Evolutionary conservation across 2,329 filamentous ascomycete genomes (phyloP).

Genomic region (Aureobasidium leucospermi): DNA sequence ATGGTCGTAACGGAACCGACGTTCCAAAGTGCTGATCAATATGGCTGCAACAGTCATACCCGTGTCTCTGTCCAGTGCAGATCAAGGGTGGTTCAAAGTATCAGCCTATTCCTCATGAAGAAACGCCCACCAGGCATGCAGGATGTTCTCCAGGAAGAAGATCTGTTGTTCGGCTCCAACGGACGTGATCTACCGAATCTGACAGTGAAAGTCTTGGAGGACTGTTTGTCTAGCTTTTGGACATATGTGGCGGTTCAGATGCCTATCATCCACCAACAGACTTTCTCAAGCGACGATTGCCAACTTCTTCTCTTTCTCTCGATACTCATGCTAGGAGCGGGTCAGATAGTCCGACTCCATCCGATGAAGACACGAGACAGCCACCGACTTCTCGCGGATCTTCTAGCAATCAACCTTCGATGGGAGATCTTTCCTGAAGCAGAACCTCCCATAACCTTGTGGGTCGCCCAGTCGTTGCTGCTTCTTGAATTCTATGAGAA

Average conservation of each 20-base stretch:
- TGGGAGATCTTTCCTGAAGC: conserved; percentile 95
- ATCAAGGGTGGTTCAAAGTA: not conserved
- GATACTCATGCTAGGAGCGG: conserved; percentile 84
- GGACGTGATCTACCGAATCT: conserved; percentile 40
- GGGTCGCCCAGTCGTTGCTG: conserved; percentile 84
- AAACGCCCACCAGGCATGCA: not conserved
- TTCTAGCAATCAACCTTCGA: conserved; percentile 78
- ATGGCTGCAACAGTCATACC: not conserved
- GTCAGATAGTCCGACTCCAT: conserved; percentile 73
- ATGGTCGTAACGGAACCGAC: too few species aligned
- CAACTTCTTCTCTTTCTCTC: conserved; percentile 73
- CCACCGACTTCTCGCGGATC: conserved; percentile 75
- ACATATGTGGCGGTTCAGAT: conserved; percentile 83
- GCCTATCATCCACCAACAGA: conserved; percentile 85
- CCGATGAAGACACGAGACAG: conserved; percentile 63
- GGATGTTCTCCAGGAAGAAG: not conserved
- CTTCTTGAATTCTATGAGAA: conserved; percentile 90
- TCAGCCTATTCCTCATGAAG: not conserved
- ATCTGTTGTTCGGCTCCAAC: not conserved
- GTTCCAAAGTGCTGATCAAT: not conserved
- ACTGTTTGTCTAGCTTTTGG: conserved; percentile 87
- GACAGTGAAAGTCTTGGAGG: conserved; percentile 86
- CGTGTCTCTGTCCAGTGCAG: not conserved
- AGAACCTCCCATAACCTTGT: conserved; percentile 80
- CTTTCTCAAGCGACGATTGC: conserved; percentile 76